Evolutionary conservation across 169 alveolate species (phyloP).

Genomic region (Besnoitia besnoiti): DNA sequence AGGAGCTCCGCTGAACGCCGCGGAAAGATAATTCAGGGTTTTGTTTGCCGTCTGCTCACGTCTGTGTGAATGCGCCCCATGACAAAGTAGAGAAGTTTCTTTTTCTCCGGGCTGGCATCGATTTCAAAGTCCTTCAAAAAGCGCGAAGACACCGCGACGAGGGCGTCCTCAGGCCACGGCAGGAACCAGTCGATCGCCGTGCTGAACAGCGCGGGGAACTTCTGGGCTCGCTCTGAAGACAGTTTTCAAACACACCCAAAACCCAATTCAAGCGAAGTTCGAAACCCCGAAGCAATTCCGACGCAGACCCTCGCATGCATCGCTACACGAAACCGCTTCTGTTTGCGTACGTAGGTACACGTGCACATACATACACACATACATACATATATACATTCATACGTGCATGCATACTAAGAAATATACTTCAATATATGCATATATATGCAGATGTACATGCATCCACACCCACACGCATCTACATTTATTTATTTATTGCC

Average conservation of each 20-base stretch:
- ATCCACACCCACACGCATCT: neutral
- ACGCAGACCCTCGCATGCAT: neutral
- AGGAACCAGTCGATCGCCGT: conserved; percentile 95
- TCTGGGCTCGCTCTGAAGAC: conserved; percentile 89
- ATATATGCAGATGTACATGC: neutral
- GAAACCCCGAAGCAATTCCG: neutral
- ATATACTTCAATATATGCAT: neutral
- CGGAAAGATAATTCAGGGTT: neutral
- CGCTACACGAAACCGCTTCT: neutral
- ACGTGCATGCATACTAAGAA: neutral
- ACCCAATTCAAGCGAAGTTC: too few species aligned
- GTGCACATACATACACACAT: neutral
- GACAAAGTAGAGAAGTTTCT: conserved; percentile 83
- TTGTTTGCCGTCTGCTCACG: neutral
- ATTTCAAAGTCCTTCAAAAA: conserved; percentile 85
- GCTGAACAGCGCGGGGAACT: conserved; percentile 96
- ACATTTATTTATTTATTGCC: too few species aligned
- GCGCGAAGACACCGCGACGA: conserved; percentile 92
- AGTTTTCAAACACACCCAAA: too few species aligned
- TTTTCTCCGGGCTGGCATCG: conserved; percentile 83
- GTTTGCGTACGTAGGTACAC: neutral
- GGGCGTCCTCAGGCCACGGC: conserved; percentile 98
- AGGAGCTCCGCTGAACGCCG: too few species aligned
- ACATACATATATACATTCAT: neutral
- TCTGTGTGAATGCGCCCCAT: conserved; percentile 82